These are phyloP conservation scores for Triticum monococcum DNA, from an alignment of 176 grass and related monocot genomes.

Conservation along the genomic window DNA sequence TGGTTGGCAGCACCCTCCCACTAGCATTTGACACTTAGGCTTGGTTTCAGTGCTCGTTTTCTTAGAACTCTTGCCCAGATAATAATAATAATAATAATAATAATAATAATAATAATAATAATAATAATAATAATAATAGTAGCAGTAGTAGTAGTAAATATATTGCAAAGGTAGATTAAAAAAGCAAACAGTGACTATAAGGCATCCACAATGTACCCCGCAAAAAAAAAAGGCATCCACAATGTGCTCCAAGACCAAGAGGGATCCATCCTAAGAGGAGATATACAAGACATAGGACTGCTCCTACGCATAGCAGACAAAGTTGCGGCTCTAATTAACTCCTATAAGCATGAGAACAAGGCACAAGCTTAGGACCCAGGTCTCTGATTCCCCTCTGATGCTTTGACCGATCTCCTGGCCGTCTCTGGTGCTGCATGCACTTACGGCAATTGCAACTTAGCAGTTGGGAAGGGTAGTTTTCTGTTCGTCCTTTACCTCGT, in stretches of 20 bases:
- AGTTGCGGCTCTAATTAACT: background rate
- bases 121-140: no score
- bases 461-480: slow-evolving; percentile 25
- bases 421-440: slow-evolving; percentile 35
- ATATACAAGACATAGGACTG: background rate
- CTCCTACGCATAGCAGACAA: background rate
- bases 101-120: no score
- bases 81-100: no score
- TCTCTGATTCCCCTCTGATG: slow-evolving; percentile 25
- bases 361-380: background rate
- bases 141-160: no score
- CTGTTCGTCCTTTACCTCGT: slow-evolving; percentile 16
- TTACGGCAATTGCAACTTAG: slow-evolving; percentile 21
- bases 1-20: no score
- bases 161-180: no score
- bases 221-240: background rate
- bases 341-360: background rate
- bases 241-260: background rate
- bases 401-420: slow-evolving; percentile 43
- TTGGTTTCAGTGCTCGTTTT: no score
- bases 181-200: background rate
- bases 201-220: background rate
- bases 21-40: no score
- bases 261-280: slow-evolving; percentile 2
- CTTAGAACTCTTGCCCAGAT: no score